Evolutionary conservation across 306 rosid species (phyloP).

Genomic region (Elaeagnus macrophylla): DNA sequence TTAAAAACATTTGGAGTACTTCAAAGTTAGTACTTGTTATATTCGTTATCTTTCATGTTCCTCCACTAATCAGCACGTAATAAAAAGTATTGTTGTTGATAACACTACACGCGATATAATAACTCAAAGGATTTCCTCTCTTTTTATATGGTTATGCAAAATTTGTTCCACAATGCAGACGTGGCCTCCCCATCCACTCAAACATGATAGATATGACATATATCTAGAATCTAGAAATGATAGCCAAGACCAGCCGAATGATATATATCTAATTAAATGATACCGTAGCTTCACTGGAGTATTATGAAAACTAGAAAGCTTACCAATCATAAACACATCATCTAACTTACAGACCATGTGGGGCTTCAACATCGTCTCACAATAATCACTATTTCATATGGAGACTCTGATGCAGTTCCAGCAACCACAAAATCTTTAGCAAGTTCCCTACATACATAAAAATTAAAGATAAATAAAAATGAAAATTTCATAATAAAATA

Average conservation of each 20-base stretch:
- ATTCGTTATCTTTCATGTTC: no score
- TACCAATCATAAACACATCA: background rate
- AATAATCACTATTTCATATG: slow-evolving; percentile 99
- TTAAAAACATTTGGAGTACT: no score
- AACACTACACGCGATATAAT: no score
- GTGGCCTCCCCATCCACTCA: slow-evolving; percentile 99
- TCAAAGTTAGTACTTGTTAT: no score
- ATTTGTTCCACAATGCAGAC: slow-evolving; percentile 44
- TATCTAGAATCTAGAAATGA: background rate
- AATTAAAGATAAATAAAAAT: background rate
- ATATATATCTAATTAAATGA: background rate
- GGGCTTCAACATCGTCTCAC: slow-evolving; percentile 91
- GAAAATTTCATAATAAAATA: background rate
- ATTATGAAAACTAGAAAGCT: no score
- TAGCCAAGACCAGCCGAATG: background rate
- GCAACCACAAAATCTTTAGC: slow-evolving; percentile 98
- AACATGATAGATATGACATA: slow-evolving; percentile 40
- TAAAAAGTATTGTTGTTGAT: no score
- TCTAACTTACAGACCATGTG: slow-evolving; percentile 61
- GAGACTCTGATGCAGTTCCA: slow-evolving; percentile 93
- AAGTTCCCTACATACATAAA: slow-evolving; percentile 63
- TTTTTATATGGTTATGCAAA: background rate
- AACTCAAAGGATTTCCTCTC: no score
- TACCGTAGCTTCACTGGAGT: no score
- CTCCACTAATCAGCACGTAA: no score